Evolutionary conservation across 2,329 filamentous ascomycete species (phyloP), one percentile per base, ranked within the genome.

Genomic region (Plectosphaerella sp.): DNA sequence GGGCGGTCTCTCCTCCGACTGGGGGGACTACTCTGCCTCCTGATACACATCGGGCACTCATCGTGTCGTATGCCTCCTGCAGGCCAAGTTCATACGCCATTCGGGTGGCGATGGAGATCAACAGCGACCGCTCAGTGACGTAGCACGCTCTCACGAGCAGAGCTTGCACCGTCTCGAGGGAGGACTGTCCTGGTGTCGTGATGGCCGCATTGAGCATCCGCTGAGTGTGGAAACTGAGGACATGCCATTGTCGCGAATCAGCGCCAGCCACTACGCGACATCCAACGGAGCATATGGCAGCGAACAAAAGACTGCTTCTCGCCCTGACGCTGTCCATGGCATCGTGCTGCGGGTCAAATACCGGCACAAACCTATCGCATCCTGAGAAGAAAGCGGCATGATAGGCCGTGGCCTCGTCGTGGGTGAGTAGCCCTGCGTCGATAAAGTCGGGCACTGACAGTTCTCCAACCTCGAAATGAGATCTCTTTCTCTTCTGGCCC

Each of bases 121-220:
- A 63, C 1, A 80, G 59, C 8, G 75, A 77, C 0, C 77, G 69
- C 49, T 80, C 78, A 4, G 79, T 69, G 0, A 74, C 74, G 54
- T 81, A 82, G 51, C 75, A 77, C 1, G 77, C 76, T 47, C 76
- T 69, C 2, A 81, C 65, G 0, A 80, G 61, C 7, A 82, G 64
- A 4, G 78, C 76, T 52, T 82, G 78, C 0, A 82, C 62, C 0
- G 73, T 75, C 53, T 82, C 79, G 0, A 80, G 50, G 8, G 65
- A 68, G 12, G 68, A 68, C 25, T 47, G 53, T 2, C 35, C 45
- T 2, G 61, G 58, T 5, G 56, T 53, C 2, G 58, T 56, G 2
- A 69, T 53, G 3, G 62, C 63, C 1, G 74, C 61, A 36, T 74
- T 74, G 9, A 79, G 73, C 59, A 67, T 70, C 47, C 67, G 65